phyloP scores from a whole-genome alignment of 2,329 filamentous ascomycete species.

The Didymella pinodella region DNA sequence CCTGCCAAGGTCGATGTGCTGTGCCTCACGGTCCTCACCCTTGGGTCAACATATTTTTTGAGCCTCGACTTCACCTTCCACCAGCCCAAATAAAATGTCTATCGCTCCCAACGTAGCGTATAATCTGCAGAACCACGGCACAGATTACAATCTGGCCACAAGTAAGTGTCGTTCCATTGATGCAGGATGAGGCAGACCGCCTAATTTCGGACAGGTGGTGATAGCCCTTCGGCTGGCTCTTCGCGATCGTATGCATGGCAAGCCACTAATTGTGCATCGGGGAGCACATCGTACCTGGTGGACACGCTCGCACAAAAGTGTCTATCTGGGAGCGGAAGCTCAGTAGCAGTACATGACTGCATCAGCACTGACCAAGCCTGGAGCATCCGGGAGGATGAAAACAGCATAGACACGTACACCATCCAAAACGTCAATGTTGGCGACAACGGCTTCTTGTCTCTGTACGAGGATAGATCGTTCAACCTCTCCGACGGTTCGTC shows the following conservation, averaged over 20 bases:
- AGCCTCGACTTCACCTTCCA: neutral
- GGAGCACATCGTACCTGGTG: neutral
- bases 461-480: neutral
- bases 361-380: neutral
- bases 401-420: neutral
- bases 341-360: neutral
- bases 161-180: neutral
- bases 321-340: neutral
- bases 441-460: neutral
- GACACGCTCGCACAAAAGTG: neutral
- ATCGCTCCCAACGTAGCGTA: neutral
- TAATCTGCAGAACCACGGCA: neutral
- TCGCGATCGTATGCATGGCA: neutral
- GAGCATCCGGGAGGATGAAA: neutral
- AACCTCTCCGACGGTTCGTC: neutral
- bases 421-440: neutral
- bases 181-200: neutral
- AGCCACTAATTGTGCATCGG: neutral
- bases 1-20: neutral
- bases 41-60: neutral
- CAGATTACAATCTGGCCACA: neutral
- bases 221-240: neutral
- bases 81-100: neutral
- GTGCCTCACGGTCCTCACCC: neutral
- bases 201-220: neutral